Percentiles rank a stretch among this genome's conserved stretches.
Evolutionary conservation across 2,329 filamentous ascomycete species (phyloP).

Genomic region (Berkeleyomyces basicola): DNA sequence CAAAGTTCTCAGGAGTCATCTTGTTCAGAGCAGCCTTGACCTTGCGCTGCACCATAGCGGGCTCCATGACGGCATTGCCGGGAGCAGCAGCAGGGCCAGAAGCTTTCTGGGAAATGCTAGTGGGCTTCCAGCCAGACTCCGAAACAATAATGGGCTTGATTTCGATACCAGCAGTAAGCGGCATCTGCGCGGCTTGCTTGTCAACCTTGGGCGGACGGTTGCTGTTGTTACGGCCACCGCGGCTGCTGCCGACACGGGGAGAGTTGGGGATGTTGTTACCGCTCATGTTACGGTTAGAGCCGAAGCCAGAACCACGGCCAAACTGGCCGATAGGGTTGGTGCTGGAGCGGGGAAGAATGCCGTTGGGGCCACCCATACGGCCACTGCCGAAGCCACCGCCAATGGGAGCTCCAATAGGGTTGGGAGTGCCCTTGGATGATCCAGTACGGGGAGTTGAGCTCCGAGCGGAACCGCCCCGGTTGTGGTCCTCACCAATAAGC

Average conservation of each 20-base stretch:
- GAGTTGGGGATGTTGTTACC: slow-evolving; percentile 48
- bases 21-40: slow-evolving; percentile 98
- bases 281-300: slow-evolving; percentile 34
- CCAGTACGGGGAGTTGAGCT: slow-evolving; percentile 42
- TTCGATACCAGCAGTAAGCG: slow-evolving; percentile 68
- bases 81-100: slow-evolving; percentile 20
- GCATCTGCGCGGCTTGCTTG: slow-evolving; percentile 72
- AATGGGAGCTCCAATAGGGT: slow-evolving; percentile 43
- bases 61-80: slow-evolving; percentile 50
- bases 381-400: slow-evolving; percentile 11
- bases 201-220: slow-evolving; percentile 47
- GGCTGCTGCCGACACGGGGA: slow-evolving; percentile 49
- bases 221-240: slow-evolving; percentile 34
- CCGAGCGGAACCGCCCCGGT: slow-evolving; percentile 31
- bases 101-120: slow-evolving; percentile 40
- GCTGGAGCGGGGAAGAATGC: slow-evolving; percentile 4
- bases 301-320: slow-evolving; percentile 31
- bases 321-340: slow-evolving; percentile 12
- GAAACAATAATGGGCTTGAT: slow-evolving; percentile 64
- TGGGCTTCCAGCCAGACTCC: slow-evolving; percentile 76
- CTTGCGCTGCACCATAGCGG: slow-evolving; percentile 92
- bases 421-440: slow-evolving; percentile 19
- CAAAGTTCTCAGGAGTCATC: slow-evolving; percentile 99
- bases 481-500: slow-evolving; percentile 53
- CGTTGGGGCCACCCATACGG: slow-evolving; percentile 5